These are phyloP conservation scores for Amphibolis antarctica DNA, from an alignment of 106 monocot genomes.

Conservation along the genomic window DNA sequence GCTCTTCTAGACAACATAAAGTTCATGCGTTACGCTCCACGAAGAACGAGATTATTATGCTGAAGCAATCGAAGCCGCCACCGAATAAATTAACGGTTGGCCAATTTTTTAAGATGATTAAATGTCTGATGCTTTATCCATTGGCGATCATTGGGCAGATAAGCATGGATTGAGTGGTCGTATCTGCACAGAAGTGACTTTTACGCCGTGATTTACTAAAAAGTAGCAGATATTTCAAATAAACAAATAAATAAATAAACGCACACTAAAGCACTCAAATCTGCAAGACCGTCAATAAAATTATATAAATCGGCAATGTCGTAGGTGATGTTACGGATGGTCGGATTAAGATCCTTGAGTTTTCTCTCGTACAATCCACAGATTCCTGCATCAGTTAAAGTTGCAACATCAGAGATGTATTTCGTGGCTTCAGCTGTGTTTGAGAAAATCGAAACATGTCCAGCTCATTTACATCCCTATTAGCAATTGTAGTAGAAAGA, in stretches of 20 bases:
- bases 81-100: slow-evolving; percentile 3
- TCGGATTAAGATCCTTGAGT: slow-evolving; percentile 65
- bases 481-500: too few species aligned
- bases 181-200: slow-evolving; percentile 8
- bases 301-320: slow-evolving; percentile 74
- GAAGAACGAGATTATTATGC: neutral
- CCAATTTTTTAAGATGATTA: slow-evolving; percentile 20
- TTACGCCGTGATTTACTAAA: neutral
- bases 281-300: slow-evolving; percentile 56
- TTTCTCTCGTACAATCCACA: slow-evolving; percentile 69
- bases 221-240: neutral
- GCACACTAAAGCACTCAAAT: slow-evolving; percentile 64
- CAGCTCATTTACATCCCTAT: too few species aligned
- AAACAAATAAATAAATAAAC: neutral
- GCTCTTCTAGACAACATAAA: neutral
- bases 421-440: too few species aligned
- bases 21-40: neutral
- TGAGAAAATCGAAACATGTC: too few species aligned
- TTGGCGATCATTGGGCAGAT: slow-evolving; percentile 24
- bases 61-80: neutral
- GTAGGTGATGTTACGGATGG: slow-evolving; percentile 46
- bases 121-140: slow-evolving; percentile 29
- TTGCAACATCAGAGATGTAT: neutral
- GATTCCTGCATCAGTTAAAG: slow-evolving; percentile 27
- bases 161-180: slow-evolving; percentile 19